Base-by-base conservation (phyloP, 2,329 filamentous ascomycete genomes). In the Cladophialophora carrionii region DNA sequence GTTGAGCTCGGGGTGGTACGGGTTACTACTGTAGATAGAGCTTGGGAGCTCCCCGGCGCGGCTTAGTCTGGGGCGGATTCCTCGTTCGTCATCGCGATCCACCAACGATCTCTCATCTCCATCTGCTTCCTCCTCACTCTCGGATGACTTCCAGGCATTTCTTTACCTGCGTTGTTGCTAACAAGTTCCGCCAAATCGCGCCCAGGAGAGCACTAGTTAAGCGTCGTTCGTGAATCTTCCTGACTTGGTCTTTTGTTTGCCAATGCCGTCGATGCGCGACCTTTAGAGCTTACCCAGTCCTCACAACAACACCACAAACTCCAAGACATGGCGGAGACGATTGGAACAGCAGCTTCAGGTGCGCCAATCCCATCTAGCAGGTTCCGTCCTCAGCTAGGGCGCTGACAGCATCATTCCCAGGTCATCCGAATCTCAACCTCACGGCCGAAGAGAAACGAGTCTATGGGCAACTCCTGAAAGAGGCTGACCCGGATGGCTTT, bases 401-500 rank as follows among this genome's bases (percentile, higher is more conserved):
- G 41, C 62, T 66, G 56, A 64, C 53, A 34, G n/a, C 8, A 29
- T 64, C 20, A 41, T 59, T 48, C 62, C 60, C 60, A 77, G 76
- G 74, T 64, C 78, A 81, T 71, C 87, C 88, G 69, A 90, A 89
- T 78, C 85, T 96, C 72, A 96, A 96, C 81, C 87, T 98, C 71
- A 91, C 88, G 32, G 81, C 90, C 56, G 92, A 98, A 72, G 95
- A 99, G 85, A 97, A 96, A 82, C 90, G 92, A 78, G 87, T 91
- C 65, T 99, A 96, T 78, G 91, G 90, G 72, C 92, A 95, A 78
- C 88, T 99, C 69, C 97, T 99, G 80, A 88, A 90, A 77, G 89
- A 92, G 73, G 95, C 95, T 71, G 95, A 99, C 79, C 90, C 89
- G 65, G 95, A 97, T 73, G 90, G 87, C 76, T 89, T 96, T 64